Percentiles rank a stretch among this genome's conserved stretches.
These are phyloP conservation scores for Fusarium dimerum DNA, from an alignment of 2,329 filamentous ascomycete genomes.

Conservation along the genomic window DNA sequence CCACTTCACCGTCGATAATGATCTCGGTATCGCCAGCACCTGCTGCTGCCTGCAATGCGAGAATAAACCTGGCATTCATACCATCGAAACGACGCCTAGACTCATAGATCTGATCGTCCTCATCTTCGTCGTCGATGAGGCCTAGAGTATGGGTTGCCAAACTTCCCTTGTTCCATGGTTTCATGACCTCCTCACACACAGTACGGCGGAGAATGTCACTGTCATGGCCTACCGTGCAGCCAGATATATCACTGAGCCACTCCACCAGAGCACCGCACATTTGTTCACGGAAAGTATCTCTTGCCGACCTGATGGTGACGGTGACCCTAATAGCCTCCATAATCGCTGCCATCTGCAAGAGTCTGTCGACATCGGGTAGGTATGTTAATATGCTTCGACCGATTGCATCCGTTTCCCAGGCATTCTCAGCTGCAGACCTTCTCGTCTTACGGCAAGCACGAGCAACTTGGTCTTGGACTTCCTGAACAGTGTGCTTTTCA, in stretches of 20 bases:
- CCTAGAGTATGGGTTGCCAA: conserved; percentile 69
- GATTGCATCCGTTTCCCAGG: conserved; percentile 85
- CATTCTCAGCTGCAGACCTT: conserved; percentile 70
- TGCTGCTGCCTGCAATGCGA: conserved; percentile 38
- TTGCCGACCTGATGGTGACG: conserved; percentile 87
- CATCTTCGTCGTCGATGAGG: conserved; percentile 46
- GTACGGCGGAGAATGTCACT: conserved; percentile 75
- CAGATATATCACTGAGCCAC: conserved; percentile 91
- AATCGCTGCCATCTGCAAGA: conserved; percentile 78
- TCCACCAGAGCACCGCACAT: conserved; percentile 99
- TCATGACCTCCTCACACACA: conserved; percentile 89
- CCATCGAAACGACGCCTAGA: conserved; percentile 33
- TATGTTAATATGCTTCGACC: conserved; percentile 85
- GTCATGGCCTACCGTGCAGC: conserved; percentile 82
- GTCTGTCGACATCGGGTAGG: conserved; percentile 66
- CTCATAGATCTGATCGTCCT: conserved; percentile 50
- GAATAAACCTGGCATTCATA: conserved; percentile 39
- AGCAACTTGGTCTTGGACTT: conserved; percentile 87
- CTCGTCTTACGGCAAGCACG: conserved; percentile 78
- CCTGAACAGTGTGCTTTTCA: conserved; percentile 93
- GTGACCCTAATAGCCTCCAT: conserved; percentile 97
- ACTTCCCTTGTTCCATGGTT: conserved; percentile 85
- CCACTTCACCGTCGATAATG: conserved; percentile 29
- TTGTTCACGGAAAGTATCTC: conserved; percentile 95
- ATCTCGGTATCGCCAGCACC: conserved; percentile 16